Evolutionary conservation across 352 stramenopile genomes (phyloP), one percentile per base, ranked within the genome.

Genomic region (Phytophthora syringae): DNA sequence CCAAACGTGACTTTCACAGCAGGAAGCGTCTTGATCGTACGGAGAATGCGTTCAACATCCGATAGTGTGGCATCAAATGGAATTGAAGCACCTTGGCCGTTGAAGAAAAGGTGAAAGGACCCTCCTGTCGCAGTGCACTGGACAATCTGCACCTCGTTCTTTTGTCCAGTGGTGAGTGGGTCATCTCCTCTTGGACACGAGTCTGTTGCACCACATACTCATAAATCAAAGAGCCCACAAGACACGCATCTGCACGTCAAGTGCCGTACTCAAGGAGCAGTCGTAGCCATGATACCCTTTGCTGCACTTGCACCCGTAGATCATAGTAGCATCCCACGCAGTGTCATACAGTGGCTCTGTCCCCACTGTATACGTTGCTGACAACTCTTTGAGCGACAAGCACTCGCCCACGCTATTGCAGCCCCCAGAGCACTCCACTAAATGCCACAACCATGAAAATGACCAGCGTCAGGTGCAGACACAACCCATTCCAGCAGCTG

Each of bases 241-340:
- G 15, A 3, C 18, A 43, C n/a, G 2, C 39, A 27, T 15, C 7
- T 20, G 9, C 5, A 6, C 1, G 16, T 21, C 36, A 43, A 11
- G 15, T 21, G n/a, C 10, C 64, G 37, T 72, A 86, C 85, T 61
- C 43, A 83, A 73, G 0, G 83, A 92, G 80, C 92, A 98, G 61
- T 98, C 92, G 57, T 84, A 94, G 30, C 82, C 90, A 25, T 84
- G 71, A 18, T 72, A 93, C 1, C 90, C 92, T 36, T 79, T 79
- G 16, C 93, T 83, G 61, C 94, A 98, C 15, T 88, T 72, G 70
- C 94, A 98, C 1, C 91, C 92, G 49, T 90, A 90, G 16, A 97
- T 88, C 82, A 89, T 90, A 7, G 90, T 69, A 1, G 81, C 81
- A 27, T 94, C 86, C 84, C 84, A 94, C 0, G 70, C 51, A 1